Evolutionary conservation across 2,329 filamentous ascomycete species (phyloP).

Genomic region (Seiridium cupressi): DNA sequence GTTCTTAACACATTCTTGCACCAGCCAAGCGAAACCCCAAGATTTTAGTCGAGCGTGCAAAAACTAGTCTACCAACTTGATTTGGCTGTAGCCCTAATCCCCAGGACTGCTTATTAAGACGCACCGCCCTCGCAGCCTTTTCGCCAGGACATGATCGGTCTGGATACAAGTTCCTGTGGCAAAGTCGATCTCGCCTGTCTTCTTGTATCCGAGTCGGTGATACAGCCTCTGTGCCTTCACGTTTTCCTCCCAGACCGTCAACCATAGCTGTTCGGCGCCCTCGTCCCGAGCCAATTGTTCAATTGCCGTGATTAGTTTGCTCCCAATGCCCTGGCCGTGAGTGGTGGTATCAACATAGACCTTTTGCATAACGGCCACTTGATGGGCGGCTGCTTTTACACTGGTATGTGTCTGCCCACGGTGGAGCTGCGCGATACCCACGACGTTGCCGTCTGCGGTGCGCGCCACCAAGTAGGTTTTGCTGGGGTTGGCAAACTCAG

Average conservation of each 20-base stretch:
- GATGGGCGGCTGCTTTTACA: constrained; percentile 11
- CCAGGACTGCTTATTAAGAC: neutral
- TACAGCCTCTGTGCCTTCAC: constrained; percentile 20
- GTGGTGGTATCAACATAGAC: constrained; percentile 24
- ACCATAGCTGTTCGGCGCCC: constrained; percentile 23
- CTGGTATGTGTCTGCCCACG: constrained; percentile 16
- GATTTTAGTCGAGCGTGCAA: too few species aligned
- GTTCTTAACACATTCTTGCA: too few species aligned
- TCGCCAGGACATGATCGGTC: constrained; percentile 19
- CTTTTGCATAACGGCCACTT: constrained; percentile 21
- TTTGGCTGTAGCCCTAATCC: too few species aligned
- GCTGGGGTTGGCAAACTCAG: constrained; percentile 17
- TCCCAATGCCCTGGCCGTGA: constrained; percentile 26
- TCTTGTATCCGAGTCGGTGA: constrained; percentile 18
- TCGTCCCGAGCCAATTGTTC: constrained; percentile 22
- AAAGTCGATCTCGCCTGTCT: constrained; percentile 20
- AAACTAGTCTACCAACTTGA: too few species aligned
- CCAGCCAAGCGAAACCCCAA: too few species aligned
- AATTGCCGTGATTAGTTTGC: constrained; percentile 20
- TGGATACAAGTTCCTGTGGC: constrained; percentile 18
- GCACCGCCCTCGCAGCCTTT: neutral
- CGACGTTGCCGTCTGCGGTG: constrained; percentile 14
- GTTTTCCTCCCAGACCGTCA: constrained; percentile 27
- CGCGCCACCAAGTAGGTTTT: constrained; percentile 21
- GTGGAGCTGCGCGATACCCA: constrained; percentile 25